Evolutionary conservation across 805 yeast species (phyloP).

Genomic region (Gaillardinia entomophila): DNA sequence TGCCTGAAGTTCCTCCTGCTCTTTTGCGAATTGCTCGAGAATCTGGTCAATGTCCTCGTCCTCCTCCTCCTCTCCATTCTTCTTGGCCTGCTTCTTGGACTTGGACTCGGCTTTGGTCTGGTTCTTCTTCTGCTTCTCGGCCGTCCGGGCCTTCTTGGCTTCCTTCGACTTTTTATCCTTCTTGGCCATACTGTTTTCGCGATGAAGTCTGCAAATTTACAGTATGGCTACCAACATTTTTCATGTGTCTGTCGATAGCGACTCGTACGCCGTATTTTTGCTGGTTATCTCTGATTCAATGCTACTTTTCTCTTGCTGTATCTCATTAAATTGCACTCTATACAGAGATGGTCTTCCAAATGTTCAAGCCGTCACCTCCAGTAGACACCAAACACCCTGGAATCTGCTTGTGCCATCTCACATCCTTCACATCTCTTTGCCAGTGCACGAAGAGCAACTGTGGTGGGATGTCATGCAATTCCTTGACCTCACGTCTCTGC

Average conservation of each 20-base stretch:
- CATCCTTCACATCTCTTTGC: constrained; percentile 97
- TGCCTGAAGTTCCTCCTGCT: constrained; percentile 75
- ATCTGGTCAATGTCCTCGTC: constrained; percentile 84
- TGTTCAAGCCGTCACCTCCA: constrained; percentile 89
- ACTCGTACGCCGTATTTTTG: no score
- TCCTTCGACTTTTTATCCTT: constrained; percentile 82
- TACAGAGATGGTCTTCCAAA: constrained; percentile 96
- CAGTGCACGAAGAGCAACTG: constrained; percentile 95
- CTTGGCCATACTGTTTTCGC: constrained; percentile 72
- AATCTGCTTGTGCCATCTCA: constrained; percentile 94
- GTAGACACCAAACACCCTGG: constrained; percentile 95
- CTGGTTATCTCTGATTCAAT: no score
- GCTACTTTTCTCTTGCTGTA: no score
- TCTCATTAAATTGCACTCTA: constrained; percentile 33
- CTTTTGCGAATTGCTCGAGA: constrained; percentile 66
- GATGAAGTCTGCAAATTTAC: no score
- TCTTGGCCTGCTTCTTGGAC: constrained; percentile 68
- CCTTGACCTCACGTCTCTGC: constrained; percentile 72
- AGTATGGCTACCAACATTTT: no score
- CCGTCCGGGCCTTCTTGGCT: constrained; percentile 83
- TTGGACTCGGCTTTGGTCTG: constrained; percentile 68
- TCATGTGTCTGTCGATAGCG: no score
- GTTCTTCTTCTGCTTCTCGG: constrained; percentile 75
- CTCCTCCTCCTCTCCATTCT: constrained; percentile 73
- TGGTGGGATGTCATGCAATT: constrained; percentile 87